phyloP scores from a whole-genome alignment of 306 rosid species.

The Bauhinia variegata region DNA sequence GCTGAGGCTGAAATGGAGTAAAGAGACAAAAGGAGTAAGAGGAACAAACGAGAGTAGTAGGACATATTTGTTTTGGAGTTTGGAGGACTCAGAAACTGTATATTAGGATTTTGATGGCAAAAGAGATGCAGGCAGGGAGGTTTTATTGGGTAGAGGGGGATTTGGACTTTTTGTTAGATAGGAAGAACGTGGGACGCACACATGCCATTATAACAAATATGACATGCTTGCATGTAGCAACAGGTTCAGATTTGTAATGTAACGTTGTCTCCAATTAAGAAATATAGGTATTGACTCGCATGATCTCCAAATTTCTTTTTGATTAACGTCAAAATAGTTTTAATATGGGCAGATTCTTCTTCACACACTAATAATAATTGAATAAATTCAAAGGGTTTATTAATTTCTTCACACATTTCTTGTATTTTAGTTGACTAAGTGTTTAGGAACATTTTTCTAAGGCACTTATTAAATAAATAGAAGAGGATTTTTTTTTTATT shows the following conservation, averaged over 20 bases:
- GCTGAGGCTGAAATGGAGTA: constrained; percentile 41
- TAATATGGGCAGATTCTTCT: not conserved
- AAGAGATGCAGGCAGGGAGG: not conserved
- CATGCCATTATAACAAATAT: constrained; percentile 9
- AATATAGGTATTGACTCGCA: no score
- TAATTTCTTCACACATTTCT: not conserved
- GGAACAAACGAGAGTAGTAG: constrained; percentile 23
- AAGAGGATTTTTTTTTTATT: no score
- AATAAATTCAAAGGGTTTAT: not conserved
- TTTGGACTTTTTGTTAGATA: constrained; percentile 34
- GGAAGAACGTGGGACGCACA: constrained; percentile 49
- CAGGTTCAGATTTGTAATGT: not conserved
- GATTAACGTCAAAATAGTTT: not conserved
- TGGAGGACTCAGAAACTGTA: not conserved
- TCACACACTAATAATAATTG: not conserved
- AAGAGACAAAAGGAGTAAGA: constrained; percentile 37
- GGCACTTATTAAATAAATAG: no score
- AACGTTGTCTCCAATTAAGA: not conserved
- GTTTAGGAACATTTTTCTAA: not conserved
- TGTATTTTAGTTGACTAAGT: constrained; percentile 4
- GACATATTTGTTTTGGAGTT: constrained; percentile 22
- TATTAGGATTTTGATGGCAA: not conserved
- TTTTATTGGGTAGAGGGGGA: not conserved
- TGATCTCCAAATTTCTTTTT: no score
- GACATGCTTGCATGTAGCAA: constrained; percentile 46